Evolutionary conservation across 1,139 yeast genomes (phyloP).

Genomic region (Sugiyamaella pinicola): DNA sequence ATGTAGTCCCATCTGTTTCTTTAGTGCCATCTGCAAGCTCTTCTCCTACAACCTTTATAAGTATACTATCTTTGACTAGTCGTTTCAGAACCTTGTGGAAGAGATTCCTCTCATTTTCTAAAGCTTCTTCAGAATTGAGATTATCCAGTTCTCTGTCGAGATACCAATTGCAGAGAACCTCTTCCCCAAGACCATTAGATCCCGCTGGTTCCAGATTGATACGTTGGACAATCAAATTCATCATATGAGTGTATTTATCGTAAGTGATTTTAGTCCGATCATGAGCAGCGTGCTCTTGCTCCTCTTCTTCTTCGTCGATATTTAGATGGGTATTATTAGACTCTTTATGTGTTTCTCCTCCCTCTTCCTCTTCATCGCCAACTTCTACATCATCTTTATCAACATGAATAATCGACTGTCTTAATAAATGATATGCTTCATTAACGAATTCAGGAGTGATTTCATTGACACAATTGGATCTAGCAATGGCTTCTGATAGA

Average conservation of each 20-base stretch:
- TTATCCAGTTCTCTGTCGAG: constrained; percentile 73
- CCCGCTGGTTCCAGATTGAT: constrained; percentile 50
- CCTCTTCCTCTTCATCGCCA: constrained; percentile 57
- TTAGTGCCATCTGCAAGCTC: constrained; percentile 43
- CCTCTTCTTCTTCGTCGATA: constrained; percentile 1
- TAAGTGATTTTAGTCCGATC: constrained; percentile 65
- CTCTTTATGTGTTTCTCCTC: constrained; percentile 26
- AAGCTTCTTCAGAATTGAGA: constrained; percentile 69
- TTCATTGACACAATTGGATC: constrained; percentile 92
- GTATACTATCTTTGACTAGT: constrained; percentile 80
- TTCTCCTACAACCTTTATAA: constrained; percentile 77
- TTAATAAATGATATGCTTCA: constrained; percentile 87
- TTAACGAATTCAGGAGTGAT: constrained; percentile 87
- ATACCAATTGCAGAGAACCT: constrained; percentile 77
- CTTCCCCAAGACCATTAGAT: constrained; percentile 63
- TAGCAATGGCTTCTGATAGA: constrained; percentile 92
- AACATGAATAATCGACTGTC: constrained; percentile 90
- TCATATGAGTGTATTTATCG: constrained; percentile 82
- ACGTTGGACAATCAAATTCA: constrained; percentile 74
- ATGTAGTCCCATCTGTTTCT: constrained; percentile 48
- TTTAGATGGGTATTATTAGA: constrained; percentile 18
- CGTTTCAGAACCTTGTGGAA: constrained; percentile 81
- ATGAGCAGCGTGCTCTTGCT: constrained; percentile 19
- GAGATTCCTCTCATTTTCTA: constrained; percentile 67
- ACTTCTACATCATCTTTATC: constrained; percentile 92